Evolutionary conservation across 768 basidiomycete genomes (phyloP), one percentile per base, ranked within the genome.

Genomic region (Naganishia kalamii): DNA sequence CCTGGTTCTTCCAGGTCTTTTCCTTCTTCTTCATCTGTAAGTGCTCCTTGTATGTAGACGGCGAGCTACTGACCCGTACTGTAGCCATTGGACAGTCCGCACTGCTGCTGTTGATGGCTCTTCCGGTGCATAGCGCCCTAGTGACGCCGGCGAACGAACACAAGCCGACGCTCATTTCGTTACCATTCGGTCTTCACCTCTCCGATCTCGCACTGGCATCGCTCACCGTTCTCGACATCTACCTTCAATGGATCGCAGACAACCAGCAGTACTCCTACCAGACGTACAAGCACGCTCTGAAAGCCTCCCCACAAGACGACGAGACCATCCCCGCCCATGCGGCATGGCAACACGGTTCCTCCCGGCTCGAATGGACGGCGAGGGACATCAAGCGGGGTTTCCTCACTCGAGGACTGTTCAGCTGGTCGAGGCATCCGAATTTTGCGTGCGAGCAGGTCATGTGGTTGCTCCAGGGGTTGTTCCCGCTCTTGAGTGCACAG

Each of bases 351-450:
- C 64, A 59, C n/a, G 43, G 32, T 19, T 54, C 64, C 3, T 65
- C 52, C 4, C 19, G 43, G 15, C 19, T 62, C 60, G 35, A 60
- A 27, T 62, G 48, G 46, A 67, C 66, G 2, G 32, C 62, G 30
- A 6, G 29, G 12, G 66, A 68, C 30, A 62, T 62, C 30, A n/a
- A 60, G 23, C 82, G 92, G 12, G 94, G 94, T 0, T 97, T 97
- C 75, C 79, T 87, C 27, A 90, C 91, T 0, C 81, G 83, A 21
- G 93, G 93, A 3, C 77, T 97, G 7, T 98, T 89, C 89, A 83
- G 85, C 1, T 93, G 86, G 82, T 85, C 85, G 2, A 81, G 94
- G 17, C 94, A 98, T 77, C 92, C 94, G 37, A 98, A 98, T 77
- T 93, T 91, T 75, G 79, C 87, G 0, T 92, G 89, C 75, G 94